Evolutionary conservation across 495 filamentous ascomycete genomes (phyloP).

Genomic region (Penicillium egyptiacum): DNA sequence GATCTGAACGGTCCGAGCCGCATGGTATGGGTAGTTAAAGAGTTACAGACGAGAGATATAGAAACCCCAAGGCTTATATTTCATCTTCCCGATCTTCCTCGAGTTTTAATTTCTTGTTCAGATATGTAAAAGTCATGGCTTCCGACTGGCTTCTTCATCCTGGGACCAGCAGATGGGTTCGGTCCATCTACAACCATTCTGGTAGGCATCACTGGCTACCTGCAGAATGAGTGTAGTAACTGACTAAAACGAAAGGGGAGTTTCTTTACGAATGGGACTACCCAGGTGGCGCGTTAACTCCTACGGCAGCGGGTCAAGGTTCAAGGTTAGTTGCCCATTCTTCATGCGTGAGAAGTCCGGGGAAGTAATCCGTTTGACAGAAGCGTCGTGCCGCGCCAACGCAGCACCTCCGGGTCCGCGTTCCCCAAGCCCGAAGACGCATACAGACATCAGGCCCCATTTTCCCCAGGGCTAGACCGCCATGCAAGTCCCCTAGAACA

Average conservation of each 20-base stretch:
- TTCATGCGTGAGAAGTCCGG: background rate
- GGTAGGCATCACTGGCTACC: slow-evolving; percentile 2
- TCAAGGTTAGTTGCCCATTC: background rate
- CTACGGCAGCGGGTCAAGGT: background rate
- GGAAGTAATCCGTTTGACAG: background rate
- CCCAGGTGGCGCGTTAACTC: background rate
- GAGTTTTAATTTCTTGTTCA: background rate
- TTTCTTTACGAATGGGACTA: slow-evolving; percentile 11
- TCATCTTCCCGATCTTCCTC: background rate
- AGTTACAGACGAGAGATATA: background rate
- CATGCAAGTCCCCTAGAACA: slow-evolving; percentile 4
- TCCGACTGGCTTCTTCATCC: slow-evolving; percentile 9
- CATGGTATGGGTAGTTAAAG: slow-evolving; percentile 4
- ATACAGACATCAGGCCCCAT: background rate
- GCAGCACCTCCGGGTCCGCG: slow-evolving; percentile 1
- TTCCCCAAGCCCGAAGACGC: background rate
- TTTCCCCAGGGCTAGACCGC: background rate
- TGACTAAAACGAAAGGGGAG: slow-evolving; percentile 1
- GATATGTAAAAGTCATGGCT: slow-evolving; percentile 7
- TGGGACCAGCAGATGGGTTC: slow-evolving; percentile 8
- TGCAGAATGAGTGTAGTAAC: background rate
- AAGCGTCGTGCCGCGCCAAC: slow-evolving; percentile 4
- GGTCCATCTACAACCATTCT: slow-evolving; percentile 3
- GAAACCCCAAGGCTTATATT: background rate
- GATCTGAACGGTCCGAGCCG: slow-evolving; percentile 9